Percentiles rank a stretch among this genome's conserved stretches.
Evolutionary conservation across 2,329 filamentous ascomycete genomes (phyloP).

Genomic region (Cladobotryum protrusum): DNA sequence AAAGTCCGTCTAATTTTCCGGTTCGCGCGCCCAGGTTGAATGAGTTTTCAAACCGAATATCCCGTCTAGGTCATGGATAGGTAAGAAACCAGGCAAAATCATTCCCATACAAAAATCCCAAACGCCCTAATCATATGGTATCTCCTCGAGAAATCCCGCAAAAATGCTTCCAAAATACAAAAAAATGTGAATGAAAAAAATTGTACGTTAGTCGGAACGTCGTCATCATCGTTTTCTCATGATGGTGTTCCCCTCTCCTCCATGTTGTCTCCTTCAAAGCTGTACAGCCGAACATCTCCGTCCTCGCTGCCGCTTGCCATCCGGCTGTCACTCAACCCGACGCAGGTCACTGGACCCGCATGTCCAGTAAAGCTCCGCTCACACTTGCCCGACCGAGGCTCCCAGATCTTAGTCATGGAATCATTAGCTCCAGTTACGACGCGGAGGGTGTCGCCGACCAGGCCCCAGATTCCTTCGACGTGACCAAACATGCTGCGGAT

Average conservation of each 20-base stretch:
- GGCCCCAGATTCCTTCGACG: constrained; percentile 90
- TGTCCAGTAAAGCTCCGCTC: constrained; percentile 91
- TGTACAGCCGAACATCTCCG: constrained; percentile 80
- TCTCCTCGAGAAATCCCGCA: no score
- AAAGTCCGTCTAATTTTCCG: not conserved
- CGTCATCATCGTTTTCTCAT: constrained; percentile 17
- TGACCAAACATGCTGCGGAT: constrained; percentile 94
- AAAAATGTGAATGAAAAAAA: not conserved
- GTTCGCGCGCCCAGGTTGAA: no score
- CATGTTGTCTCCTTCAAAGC: constrained; percentile 54
- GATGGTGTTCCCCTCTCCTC: constrained; percentile 47
- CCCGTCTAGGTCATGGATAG: not conserved
- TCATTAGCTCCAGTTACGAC: constrained; percentile 89
- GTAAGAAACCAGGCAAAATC: no score
- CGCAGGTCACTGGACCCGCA: constrained; percentile 84
- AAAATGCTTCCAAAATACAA: no score
- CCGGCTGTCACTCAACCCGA: constrained; percentile 81
- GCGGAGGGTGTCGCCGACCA: constrained; percentile 81
- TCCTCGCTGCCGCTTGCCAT: constrained; percentile 93
- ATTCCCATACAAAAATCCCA: no score
- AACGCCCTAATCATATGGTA: no score
- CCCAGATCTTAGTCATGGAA: constrained; percentile 90
- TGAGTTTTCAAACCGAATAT: no score
- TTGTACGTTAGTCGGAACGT: not conserved
- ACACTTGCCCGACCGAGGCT: constrained; percentile 83